A percentile compares a stretch with the other conserved stretches of the same genome.
Evolutionary conservation across 495 filamentous ascomycete species (phyloP).

Genomic region (Daldinia bambusicola): DNA sequence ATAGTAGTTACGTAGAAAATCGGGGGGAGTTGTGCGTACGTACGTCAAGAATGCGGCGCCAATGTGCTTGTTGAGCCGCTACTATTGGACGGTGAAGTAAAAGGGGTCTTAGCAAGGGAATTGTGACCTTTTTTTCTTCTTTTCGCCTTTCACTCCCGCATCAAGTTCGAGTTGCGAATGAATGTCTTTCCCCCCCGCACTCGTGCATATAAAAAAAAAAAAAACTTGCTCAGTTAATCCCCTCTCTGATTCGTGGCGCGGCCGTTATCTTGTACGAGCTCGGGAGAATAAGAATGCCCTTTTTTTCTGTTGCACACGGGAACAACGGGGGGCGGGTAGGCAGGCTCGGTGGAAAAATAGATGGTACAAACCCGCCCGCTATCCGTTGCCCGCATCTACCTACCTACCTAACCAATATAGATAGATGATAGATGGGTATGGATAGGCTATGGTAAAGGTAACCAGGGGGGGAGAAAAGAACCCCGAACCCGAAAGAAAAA

Average conservation of each 20-base stretch:
- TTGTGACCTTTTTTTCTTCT: constrained; percentile 16
- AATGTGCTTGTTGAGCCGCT: constrained; percentile 23
- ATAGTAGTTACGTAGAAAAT: too few relatives aligned
- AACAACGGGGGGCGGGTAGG: constrained; percentile 11
- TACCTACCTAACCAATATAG: too few relatives aligned
- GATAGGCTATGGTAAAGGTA: background rate
- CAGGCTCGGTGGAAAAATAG: constrained; percentile 10
- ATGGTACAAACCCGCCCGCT: too few relatives aligned
- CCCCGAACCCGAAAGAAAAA: constrained; percentile 12
- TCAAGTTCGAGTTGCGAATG: constrained; percentile 24
- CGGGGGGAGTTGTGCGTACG: constrained; percentile 29
- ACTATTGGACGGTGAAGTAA: constrained; percentile 26
- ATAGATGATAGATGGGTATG: too few relatives aligned
- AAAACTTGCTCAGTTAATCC: constrained; percentile 22
- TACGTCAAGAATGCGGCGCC: constrained; percentile 42
- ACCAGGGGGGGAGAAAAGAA: constrained; percentile 3
- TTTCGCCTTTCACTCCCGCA: constrained; percentile 13
- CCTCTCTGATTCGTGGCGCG: constrained; percentile 41
- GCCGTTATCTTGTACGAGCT: constrained; percentile 41
- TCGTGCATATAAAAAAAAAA: constrained; percentile 26
- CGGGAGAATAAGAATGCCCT: constrained; percentile 44
- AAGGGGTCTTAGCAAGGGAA: constrained; percentile 25
- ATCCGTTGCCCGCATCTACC: background rate
- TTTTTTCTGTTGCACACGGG: too few relatives aligned
- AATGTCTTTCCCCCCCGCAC: constrained; percentile 24